Evolutionary conservation across 2,329 filamentous ascomycete species (phyloP).

Genomic region (Hymenotorrendiella dingleyae): DNA sequence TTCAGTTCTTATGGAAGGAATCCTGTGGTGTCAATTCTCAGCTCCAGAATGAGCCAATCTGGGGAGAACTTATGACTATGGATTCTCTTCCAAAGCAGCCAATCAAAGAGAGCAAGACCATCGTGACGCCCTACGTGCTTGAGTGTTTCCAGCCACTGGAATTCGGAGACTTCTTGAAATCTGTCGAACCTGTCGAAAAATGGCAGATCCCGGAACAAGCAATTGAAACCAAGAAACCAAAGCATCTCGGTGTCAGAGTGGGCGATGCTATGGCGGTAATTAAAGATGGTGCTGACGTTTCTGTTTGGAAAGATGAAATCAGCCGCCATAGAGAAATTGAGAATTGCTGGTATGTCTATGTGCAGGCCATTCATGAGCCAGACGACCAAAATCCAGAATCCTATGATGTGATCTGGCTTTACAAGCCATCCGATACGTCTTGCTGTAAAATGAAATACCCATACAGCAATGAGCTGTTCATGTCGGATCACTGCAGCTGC

Average conservation of each 20-base stretch:
- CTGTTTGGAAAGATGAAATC: conserved; percentile 49
- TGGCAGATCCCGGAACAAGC: background rate
- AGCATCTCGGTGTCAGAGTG: conserved; percentile 38
- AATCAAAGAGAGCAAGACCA: conserved; percentile 39
- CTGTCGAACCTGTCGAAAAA: conserved; percentile 21
- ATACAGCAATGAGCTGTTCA: conserved; percentile 66
- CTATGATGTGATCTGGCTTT: conserved; percentile 72
- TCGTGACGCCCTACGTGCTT: conserved; percentile 66
- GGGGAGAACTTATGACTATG: conserved; percentile 31
- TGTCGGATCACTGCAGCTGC: conserved; percentile 73
- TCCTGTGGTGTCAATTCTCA: conserved; percentile 36
- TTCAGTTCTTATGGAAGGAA: conserved; percentile 62
- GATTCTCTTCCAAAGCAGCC: conserved; percentile 27
- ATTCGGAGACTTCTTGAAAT: conserved; percentile 48
- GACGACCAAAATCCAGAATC: conserved; percentile 32
- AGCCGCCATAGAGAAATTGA: conserved; percentile 38
- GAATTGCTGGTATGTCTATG: conserved; percentile 64
- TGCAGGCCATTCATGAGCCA: conserved; percentile 48
- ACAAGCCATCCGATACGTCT: conserved; percentile 63
- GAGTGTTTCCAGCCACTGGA: conserved; percentile 58
- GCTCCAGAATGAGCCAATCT: conserved; percentile 30
- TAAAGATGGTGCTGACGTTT: conserved; percentile 39
- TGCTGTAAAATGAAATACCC: conserved; percentile 64
- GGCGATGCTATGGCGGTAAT: conserved; percentile 45
- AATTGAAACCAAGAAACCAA: background rate